These are phyloP conservation scores for Angophora floribunda DNA, from an alignment of 345 rosid genomes.

Conservation along the genomic window DNA sequence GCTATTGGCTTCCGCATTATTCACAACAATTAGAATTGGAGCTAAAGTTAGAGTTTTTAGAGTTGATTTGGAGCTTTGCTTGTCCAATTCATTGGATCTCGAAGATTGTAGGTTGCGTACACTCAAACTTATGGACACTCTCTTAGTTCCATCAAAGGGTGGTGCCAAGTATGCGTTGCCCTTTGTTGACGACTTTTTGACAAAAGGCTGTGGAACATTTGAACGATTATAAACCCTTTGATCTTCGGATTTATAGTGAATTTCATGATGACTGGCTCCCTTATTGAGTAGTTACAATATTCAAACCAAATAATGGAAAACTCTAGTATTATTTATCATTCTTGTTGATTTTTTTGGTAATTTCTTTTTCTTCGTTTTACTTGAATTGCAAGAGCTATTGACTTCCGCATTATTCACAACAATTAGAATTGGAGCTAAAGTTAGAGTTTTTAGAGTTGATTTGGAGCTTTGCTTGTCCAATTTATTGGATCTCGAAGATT, in stretches of 20 bases:
- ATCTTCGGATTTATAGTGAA: background rate
- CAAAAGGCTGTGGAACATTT: background rate
- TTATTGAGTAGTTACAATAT: background rate
- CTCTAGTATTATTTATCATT: background rate
- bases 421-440: background rate
- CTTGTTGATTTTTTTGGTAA: background rate
- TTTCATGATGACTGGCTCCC: background rate
- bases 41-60: too few species aligned
- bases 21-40: too few species aligned
- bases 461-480: background rate
- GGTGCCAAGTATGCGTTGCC: too few species aligned
- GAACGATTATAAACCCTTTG: accelerated
- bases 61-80: too few species aligned
- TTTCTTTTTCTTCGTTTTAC: background rate
- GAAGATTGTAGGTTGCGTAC: too few species aligned
- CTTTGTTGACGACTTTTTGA: too few species aligned
- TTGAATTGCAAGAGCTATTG: too few species aligned
- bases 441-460: background rate
- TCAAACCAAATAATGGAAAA: accelerated
- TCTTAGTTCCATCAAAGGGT: too few species aligned
- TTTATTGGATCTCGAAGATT: background rate
- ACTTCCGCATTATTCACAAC: background rate
- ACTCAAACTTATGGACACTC: too few species aligned
- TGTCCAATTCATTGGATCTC: too few species aligned
- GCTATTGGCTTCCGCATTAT: too few species aligned